These are phyloP conservation scores for Polytolypa hystricis DNA, from an alignment of 2,329 filamentous ascomycete species.

Conservation along the genomic window DNA sequence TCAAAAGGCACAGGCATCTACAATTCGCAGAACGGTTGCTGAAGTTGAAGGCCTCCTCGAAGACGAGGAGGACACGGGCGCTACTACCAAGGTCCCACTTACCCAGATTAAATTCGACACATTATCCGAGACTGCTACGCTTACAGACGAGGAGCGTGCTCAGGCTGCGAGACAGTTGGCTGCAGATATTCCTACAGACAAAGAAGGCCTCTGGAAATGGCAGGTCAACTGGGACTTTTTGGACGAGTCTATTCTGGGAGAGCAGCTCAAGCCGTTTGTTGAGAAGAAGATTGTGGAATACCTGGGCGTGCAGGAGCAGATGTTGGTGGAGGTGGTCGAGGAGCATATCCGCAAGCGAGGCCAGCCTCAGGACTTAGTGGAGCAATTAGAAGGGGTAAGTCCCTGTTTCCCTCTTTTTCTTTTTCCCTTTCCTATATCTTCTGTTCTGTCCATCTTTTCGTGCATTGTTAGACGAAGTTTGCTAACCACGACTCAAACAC, in stretches of 20 bases:
- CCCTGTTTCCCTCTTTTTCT: slow-evolving; percentile 14
- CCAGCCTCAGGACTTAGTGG: slow-evolving; percentile 67
- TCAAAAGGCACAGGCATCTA: slow-evolving; percentile 52
- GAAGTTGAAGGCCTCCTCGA: slow-evolving; percentile 92
- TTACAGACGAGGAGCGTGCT: slow-evolving; percentile 78
- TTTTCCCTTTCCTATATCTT: not conserved
- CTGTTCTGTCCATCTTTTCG: not conserved
- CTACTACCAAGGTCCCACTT: slow-evolving; percentile 59
- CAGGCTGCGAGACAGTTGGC: slow-evolving; percentile 73
- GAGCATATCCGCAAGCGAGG: slow-evolving; percentile 69
- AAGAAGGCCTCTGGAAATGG: slow-evolving; percentile 84
- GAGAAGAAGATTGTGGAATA: slow-evolving; percentile 98
- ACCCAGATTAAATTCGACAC: slow-evolving; percentile 75
- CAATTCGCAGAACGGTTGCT: slow-evolving; percentile 66
- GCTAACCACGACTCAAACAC: slow-evolving; percentile 23
- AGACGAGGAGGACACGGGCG: slow-evolving; percentile 77
- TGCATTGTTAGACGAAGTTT: slow-evolving; percentile 2
- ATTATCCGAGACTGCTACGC: slow-evolving; percentile 51
- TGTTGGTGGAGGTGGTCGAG: slow-evolving; percentile 86
- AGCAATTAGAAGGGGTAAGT: slow-evolving; percentile 72
- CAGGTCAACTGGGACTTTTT: slow-evolving; percentile 85
- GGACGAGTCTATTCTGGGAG: slow-evolving; percentile 66
- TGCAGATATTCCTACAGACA: slow-evolving; percentile 78
- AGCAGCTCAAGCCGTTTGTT: slow-evolving; percentile 86
- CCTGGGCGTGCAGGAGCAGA: slow-evolving; percentile 88